Conservation (phyloP, 495 filamentous ascomycete genomes). For the Pseudoneurospora amorphoporcata region DNA sequence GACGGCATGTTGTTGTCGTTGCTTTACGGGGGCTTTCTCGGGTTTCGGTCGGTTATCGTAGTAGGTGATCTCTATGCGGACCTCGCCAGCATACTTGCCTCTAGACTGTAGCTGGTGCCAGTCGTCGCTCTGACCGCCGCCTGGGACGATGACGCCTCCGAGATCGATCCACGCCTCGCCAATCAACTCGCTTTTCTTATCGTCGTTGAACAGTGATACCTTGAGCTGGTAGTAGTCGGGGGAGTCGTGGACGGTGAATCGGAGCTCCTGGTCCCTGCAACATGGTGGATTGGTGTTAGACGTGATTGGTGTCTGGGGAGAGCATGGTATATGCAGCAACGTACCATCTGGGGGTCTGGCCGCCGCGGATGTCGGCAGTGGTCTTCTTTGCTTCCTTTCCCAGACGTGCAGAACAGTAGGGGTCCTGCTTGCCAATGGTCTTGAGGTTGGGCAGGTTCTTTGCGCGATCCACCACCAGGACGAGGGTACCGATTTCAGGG, state of each 20-base stretch:
- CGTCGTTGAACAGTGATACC: slow-evolving; percentile 92
- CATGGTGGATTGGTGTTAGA: slow-evolving; percentile 3
- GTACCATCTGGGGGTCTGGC: slow-evolving; percentile 93
- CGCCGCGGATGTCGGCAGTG: slow-evolving; percentile 83
- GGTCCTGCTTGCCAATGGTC: slow-evolving; percentile 96
- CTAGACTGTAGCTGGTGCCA: slow-evolving; percentile 83
- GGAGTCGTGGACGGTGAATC: slow-evolving; percentile 92
- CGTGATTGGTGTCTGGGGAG: not conserved
- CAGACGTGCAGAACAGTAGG: slow-evolving; percentile 86
- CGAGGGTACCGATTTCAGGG: slow-evolving; percentile 85
- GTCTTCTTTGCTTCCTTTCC: slow-evolving; percentile 99
- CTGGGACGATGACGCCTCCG: slow-evolving; percentile 66
- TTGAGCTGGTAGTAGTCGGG: slow-evolving; percentile 92
- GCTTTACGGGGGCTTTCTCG: slow-evolving; percentile 49
- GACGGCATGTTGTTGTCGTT: slow-evolving; percentile 8
- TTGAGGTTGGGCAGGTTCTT: slow-evolving; percentile 96
- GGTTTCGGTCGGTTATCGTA: slow-evolving; percentile 82
- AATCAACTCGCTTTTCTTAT: slow-evolving; percentile 91
- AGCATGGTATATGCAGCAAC: slow-evolving; percentile 14
- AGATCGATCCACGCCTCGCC: slow-evolving; percentile 86
- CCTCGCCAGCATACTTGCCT: slow-evolving; percentile 89
- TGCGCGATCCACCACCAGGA: slow-evolving; percentile 80
- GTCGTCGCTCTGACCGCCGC: slow-evolving; percentile 82
- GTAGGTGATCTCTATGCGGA: slow-evolving; percentile 91
- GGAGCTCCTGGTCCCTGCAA: slow-evolving; percentile 88